Evolutionary conservation across 176 grass and related monocot species (phyloP).

Genomic region (Guadua angustifolia): DNA sequence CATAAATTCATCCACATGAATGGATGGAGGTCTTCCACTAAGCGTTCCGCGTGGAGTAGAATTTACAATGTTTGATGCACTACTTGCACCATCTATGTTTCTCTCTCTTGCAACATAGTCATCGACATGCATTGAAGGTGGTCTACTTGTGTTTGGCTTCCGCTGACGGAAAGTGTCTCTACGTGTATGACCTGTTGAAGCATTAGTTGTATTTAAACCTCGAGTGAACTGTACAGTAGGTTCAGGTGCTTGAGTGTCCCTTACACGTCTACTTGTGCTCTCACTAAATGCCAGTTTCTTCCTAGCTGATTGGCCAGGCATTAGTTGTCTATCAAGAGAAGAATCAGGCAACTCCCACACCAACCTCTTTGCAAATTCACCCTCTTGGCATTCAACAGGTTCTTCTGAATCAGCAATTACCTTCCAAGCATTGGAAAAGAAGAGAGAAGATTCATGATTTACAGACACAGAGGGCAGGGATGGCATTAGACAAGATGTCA

Average conservation of each 20-base stretch:
- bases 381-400: slow-evolving; percentile 44
- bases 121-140: slow-evolving; percentile 99
- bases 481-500: slow-evolving; percentile 75
- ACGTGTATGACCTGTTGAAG: slow-evolving; percentile 66
- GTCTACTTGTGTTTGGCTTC: slow-evolving; percentile 96
- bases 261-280: slow-evolving; percentile 61
- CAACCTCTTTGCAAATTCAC: slow-evolving; percentile 68
- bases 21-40: slow-evolving; percentile 92
- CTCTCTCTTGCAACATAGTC: slow-evolving; percentile 99
- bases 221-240: slow-evolving; percentile 59
- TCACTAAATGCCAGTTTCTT: slow-evolving; percentile 71
- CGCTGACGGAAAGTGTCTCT: slow-evolving; percentile 95
- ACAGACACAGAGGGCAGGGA: slow-evolving; percentile 41
- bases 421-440: slow-evolving; percentile 82
- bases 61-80: slow-evolving; percentile 74
- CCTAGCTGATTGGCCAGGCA: slow-evolving; percentile 60
- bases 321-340: slow-evolving; percentile 68
- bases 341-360: slow-evolving; percentile 95
- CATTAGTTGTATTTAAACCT: slow-evolving; percentile 59
- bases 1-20: slow-evolving; percentile 99
- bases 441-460: slow-evolving; percentile 52
- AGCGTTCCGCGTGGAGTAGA: slow-evolving; percentile 67
- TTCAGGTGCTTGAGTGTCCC: slow-evolving; percentile 70
- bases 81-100: slow-evolving; percentile 94
- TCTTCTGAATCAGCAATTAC: slow-evolving; percentile 61